phyloP scores from a whole-genome alignment of 768 basidiomycete species.

The Lentinula guzmanii region DNA sequence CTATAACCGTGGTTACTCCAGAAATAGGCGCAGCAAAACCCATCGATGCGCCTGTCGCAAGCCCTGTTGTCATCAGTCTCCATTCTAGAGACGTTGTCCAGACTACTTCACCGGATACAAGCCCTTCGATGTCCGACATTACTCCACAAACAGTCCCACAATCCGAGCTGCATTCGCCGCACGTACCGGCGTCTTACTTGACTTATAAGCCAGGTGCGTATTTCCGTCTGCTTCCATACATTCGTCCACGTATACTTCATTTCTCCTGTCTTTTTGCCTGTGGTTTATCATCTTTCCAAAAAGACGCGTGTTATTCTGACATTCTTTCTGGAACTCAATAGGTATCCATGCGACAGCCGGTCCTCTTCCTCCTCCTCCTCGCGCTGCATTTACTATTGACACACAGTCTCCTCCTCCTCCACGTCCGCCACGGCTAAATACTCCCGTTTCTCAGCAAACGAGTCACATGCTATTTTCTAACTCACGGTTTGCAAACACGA shows the following conservation, averaged over 20 bases:
- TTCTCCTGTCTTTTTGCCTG: not conserved
- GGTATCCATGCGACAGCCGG: conserved; percentile 66
- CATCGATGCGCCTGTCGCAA: conserved; percentile 53
- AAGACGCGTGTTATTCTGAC: not conserved
- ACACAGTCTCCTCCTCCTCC: conserved; percentile 45
- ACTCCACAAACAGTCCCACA: conserved; percentile 18
- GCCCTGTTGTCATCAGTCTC: conserved; percentile 53
- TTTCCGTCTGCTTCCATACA: not conserved
- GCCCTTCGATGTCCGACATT: conserved; percentile 18
- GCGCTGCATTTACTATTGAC: conserved; percentile 45
- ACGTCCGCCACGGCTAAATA: conserved; percentile 57
- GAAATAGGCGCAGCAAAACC: conserved; percentile 59
- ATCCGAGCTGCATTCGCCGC: conserved; percentile 21
- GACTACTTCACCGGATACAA: conserved; percentile 12
- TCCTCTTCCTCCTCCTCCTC: conserved; percentile 66
- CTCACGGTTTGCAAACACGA: not conserved
- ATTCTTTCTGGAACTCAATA: conserved; percentile 12
- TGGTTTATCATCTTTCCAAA: conserved; percentile 3
- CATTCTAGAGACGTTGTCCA: conserved; percentile 18
- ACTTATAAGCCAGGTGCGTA: conserved; percentile 55
- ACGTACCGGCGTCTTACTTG: conserved; percentile 36
- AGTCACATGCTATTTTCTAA: conserved; percentile 14
- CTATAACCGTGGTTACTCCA: conserved; percentile 44
- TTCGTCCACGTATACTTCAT: not conserved
- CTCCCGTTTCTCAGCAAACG: conserved; percentile 28